These are phyloP conservation scores for Nicotiana knightiana DNA, from an alignment of 257 asterid species.

Conservation along the genomic window DNA sequence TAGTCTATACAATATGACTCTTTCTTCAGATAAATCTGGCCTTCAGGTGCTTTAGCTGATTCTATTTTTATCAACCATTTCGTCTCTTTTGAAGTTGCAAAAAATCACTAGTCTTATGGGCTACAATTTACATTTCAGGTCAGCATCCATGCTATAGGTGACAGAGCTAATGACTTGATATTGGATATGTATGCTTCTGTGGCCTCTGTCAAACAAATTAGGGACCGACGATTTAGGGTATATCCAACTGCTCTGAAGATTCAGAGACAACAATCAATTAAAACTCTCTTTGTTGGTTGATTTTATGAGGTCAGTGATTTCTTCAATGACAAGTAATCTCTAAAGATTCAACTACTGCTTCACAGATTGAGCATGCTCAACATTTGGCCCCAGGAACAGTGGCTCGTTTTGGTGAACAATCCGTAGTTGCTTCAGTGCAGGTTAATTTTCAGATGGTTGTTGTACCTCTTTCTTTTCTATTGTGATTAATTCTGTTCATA, in stretches of 20 bases:
- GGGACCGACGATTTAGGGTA: conserved; percentile 87
- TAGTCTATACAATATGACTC: conserved; percentile 53
- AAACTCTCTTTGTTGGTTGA: conserved; percentile 13
- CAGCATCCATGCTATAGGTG: conserved; percentile 96
- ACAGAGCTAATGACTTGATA: conserved; percentile 75
- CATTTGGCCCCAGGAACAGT: conserved; percentile 75
- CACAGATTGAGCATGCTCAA: conserved; percentile 97
- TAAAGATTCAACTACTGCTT: conserved; percentile 19
- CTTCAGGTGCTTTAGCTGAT: conserved; percentile 67
- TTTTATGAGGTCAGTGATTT: not conserved
- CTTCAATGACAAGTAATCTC: conserved; percentile 4
- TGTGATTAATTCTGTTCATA: not conserved
- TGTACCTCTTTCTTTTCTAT: not conserved
- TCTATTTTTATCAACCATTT: not conserved
- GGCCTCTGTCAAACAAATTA: conserved; percentile 52
- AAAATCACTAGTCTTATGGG: not conserved
- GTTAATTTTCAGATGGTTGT: conserved; percentile 24
- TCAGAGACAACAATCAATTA: conserved; percentile 1
- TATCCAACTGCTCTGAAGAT: conserved; percentile 16
- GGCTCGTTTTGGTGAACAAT: conserved; percentile 66
- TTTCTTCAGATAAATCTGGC: conserved; percentile 68
- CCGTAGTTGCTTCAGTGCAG: conserved; percentile 89
- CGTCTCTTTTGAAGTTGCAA: not conserved
- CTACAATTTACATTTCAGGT: conserved; percentile 38
- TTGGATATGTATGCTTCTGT: conserved; percentile 76